phyloP scores from a whole-genome alignment of 2,329 filamentous ascomycete species.

The Aspergillus clavatus region DNA sequence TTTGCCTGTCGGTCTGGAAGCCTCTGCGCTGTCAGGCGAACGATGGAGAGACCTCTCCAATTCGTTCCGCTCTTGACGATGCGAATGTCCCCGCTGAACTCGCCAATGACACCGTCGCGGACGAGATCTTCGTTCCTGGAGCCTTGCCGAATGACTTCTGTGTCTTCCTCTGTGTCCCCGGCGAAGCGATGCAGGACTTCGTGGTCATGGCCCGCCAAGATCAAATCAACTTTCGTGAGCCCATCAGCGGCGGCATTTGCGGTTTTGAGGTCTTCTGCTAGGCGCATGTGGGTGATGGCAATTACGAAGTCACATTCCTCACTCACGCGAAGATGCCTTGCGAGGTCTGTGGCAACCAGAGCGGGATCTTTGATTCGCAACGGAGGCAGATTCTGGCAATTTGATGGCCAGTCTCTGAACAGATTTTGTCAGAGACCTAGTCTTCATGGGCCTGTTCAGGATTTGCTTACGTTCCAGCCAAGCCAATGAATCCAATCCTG shows the following conservation, averaged over 20 bases:
- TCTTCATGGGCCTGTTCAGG: no score
- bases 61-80: slow-evolving; percentile 16
- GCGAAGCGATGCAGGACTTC: slow-evolving; percentile 16
- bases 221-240: slow-evolving; percentile 16
- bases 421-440: slow-evolving; percentile 8
- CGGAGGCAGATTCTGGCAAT: slow-evolving; percentile 12
- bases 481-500: slow-evolving; percentile 13
- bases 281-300: slow-evolving; percentile 22
- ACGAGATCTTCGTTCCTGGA: slow-evolving; percentile 1
- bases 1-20: slow-evolving; percentile 1
- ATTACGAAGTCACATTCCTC: slow-evolving; percentile 22
- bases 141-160: slow-evolving; percentile 12
- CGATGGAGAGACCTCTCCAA: slow-evolving; percentile 11
- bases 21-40: slow-evolving; percentile 8
- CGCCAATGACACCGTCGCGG: slow-evolving; percentile 4
- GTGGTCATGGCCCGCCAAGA: slow-evolving; percentile 24
- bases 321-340: slow-evolving; percentile 2
- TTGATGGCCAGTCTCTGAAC: slow-evolving; percentile 17
- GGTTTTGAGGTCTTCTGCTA: slow-evolving; percentile 12
- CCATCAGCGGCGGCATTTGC: slow-evolving; percentile 12
- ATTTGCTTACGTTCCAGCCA: slow-evolving; percentile 15
- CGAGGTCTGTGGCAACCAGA: slow-evolving; percentile 1
- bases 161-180: slow-evolving; percentile 11
- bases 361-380: slow-evolving; percentile 3
- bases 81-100: slow-evolving; percentile 9